Evolutionary conservation across 192 early-diverging fungal genomes (phyloP).

Genomic region (Coemansia sp.): DNA sequence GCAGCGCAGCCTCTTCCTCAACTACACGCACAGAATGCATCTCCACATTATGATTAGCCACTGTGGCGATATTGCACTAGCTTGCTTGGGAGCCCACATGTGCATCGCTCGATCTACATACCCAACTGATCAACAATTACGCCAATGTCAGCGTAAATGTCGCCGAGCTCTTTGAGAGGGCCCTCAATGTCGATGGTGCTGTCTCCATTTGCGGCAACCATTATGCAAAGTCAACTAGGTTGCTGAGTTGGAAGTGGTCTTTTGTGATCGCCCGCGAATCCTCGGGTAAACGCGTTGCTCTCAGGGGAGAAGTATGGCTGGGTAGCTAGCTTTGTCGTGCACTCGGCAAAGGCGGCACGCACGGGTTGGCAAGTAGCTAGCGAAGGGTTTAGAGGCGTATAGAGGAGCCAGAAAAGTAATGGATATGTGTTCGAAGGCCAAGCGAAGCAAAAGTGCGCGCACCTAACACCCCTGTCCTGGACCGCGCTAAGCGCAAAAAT

Average conservation of each 20-base stretch:
- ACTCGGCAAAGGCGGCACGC: background rate
- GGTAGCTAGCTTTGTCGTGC: background rate
- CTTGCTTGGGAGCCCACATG: background rate
- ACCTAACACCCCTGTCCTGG: too few relatives aligned
- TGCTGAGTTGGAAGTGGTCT: background rate
- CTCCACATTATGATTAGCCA: too few relatives aligned
- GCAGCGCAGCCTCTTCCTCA: slow-evolving; percentile 47
- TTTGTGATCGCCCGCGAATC: too few relatives aligned
- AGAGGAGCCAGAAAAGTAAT: background rate
- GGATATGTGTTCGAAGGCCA: background rate
- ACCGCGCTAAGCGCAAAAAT: too few relatives aligned
- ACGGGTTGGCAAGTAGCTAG: background rate
- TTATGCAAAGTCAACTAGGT: background rate
- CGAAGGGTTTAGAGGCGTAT: background rate
- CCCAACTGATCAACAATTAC: slow-evolving; percentile 44
- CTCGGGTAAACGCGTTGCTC: too few relatives aligned
- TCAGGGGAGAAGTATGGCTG: background rate
- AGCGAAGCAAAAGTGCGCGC: background rate
- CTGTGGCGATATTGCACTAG: background rate
- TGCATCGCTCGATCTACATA: slow-evolving; percentile 1
- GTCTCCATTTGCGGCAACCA: slow-evolving; percentile 31
- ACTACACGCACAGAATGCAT: slow-evolving; percentile 22
- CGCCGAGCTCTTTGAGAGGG: slow-evolving; percentile 23
- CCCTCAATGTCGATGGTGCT: slow-evolving; percentile 20
- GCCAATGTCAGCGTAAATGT: slow-evolving; percentile 37